Conservation (phyloP, 805 yeast genomes). For the Saccharomyces kudriavzevii region DNA sequence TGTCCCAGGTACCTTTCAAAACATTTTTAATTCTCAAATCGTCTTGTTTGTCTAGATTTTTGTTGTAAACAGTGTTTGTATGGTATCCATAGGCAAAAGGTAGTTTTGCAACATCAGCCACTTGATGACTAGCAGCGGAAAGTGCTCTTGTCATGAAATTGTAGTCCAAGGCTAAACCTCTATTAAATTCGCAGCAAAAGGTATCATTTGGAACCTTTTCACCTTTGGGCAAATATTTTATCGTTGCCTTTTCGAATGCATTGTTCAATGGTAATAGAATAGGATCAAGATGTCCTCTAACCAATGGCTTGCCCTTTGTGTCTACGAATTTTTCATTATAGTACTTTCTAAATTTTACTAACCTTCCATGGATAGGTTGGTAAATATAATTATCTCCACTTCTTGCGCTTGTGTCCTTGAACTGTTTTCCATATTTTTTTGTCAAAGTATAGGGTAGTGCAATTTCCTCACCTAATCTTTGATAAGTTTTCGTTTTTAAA, state of each 20-base stretch:
- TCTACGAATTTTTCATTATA: conserved; percentile 47
- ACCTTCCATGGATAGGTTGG: conserved; percentile 42
- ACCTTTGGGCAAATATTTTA: conserved; percentile 40
- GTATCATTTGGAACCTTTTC: conserved; percentile 36
- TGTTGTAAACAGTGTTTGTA: conserved; percentile 33
- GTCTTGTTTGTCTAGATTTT: conserved; percentile 35
- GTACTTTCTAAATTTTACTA: conserved; percentile 40
- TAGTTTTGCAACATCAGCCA: conserved; percentile 21
- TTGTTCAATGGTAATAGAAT: conserved; percentile 54
- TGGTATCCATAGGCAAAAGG: conserved; percentile 34
- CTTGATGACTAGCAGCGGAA: conserved; percentile 28
- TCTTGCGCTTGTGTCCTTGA: conserved; percentile 25
- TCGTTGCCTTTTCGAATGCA: conserved; percentile 39
- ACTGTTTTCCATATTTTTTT: conserved; percentile 32
- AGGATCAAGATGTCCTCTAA: conserved; percentile 58
- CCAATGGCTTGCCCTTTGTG: conserved; percentile 52
- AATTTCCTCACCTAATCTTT: conserved; percentile 40
- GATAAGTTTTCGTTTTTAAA: conserved; percentile 45
- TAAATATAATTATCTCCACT: conserved; percentile 32
- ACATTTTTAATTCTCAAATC: conserved; percentile 27
- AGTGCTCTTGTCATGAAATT: conserved; percentile 35
- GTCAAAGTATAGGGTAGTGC: conserved; percentile 47
- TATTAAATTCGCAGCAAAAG: conserved; percentile 49
- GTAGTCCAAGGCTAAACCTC: conserved; percentile 37
- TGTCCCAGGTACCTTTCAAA: conserved; percentile 27